A percentile compares a stretch with the other conserved stretches of the same genome.
Evolutionary conservation across 2,329 filamentous ascomycete genomes (phyloP).

Genomic region (Trichoderma brevicompactum): DNA sequence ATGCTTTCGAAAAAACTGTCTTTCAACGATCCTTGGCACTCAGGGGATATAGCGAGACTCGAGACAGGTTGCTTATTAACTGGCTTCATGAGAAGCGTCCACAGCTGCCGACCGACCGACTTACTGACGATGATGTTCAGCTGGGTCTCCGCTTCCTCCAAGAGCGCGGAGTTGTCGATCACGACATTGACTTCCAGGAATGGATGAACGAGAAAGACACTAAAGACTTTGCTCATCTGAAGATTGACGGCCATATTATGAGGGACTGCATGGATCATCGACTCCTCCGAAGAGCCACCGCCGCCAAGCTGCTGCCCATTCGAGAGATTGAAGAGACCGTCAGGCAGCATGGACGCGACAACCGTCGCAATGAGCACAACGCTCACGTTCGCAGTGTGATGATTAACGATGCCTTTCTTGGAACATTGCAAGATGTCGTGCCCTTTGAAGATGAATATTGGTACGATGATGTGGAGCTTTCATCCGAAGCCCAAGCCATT

Average conservation of each 20-base stretch:
- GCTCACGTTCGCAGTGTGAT: not conserved
- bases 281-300: not conserved
- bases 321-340: not conserved
- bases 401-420: conserved; percentile 13
- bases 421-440: not conserved
- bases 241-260: not conserved
- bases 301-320: not conserved
- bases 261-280: conserved; percentile 1
- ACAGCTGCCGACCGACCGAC: not conserved
- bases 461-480: not conserved
- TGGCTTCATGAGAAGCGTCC: conserved; percentile 20
- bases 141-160: conserved; percentile 11
- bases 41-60: not conserved
- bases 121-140: conserved; percentile 1
- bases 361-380: not conserved
- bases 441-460: not conserved
- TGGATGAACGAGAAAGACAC: not conserved
- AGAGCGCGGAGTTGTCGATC: not conserved
- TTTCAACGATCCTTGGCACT: not conserved
- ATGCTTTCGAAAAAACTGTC: conserved; percentile 5
- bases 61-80: not conserved
- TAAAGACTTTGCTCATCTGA: conserved; percentile 1
- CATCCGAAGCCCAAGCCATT: not conserved
- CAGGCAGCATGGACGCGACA: not conserved
- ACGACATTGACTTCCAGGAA: not conserved